Conservation (phyloP, 257 asterid species). For the Mentha longifolia region DNA sequence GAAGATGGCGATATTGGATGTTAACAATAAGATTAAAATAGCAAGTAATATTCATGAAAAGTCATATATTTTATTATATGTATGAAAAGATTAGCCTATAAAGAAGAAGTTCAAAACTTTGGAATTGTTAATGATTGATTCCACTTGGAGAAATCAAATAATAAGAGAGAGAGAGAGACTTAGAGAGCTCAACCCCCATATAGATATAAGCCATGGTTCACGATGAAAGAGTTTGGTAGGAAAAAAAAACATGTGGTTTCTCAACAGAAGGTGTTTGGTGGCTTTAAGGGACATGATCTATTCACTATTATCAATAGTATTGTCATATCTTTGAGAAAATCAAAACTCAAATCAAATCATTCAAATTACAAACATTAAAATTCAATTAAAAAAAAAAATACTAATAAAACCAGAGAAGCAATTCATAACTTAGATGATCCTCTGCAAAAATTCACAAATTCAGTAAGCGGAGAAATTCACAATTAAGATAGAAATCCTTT, state of each 20-base stretch:
- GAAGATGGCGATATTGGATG: neutral
- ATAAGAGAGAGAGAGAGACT: neutral
- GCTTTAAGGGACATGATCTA: slow-evolving; percentile 2
- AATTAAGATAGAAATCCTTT: neutral
- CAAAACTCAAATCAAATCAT: neutral
- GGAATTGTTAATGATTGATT: slow-evolving; percentile 22
- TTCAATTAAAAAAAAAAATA: too few relatives aligned
- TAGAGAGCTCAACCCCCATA: neutral
- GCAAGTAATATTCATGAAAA: neutral
- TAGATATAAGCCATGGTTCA: too few relatives aligned
- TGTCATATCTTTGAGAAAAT: neutral
- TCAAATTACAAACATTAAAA: neutral
- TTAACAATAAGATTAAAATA: neutral
- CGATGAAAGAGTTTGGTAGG: slow-evolving; percentile 35
- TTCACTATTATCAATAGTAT: neutral
- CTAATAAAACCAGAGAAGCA: neutral
- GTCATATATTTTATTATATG: neutral
- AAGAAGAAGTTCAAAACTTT: neutral
- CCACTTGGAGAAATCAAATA: slow-evolving; percentile 19
- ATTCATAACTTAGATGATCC: neutral
- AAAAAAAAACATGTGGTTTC: slow-evolving; percentile 6
- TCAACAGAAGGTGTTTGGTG: slow-evolving; percentile 21
- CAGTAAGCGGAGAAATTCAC: neutral
- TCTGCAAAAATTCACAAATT: neutral
- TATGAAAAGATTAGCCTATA: neutral